These are phyloP conservation scores for Candida ulmi DNA, from an alignment of 805 yeast genomes.

Conservation along the genomic window DNA sequence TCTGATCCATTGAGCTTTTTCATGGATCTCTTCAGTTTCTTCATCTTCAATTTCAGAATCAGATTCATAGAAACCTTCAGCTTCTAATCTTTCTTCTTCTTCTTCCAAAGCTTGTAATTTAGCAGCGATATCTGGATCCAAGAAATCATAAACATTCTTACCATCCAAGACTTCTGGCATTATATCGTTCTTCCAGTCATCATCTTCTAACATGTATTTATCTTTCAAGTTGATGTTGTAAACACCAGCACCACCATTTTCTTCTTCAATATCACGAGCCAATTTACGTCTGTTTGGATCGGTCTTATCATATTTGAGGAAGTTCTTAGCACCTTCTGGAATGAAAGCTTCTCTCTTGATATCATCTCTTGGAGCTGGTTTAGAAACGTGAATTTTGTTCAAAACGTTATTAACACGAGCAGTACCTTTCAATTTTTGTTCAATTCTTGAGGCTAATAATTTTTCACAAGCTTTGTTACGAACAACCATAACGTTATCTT, in stretches of 20 bases:
- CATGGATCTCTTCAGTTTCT: slow-evolving; percentile 62
- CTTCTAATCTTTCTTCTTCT: slow-evolving; percentile 91
- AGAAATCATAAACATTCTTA: slow-evolving; percentile 92
- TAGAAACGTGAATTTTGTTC: slow-evolving; percentile 93
- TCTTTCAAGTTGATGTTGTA: slow-evolving; percentile 91
- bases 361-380: slow-evolving; percentile 87
- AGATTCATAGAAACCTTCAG: slow-evolving; percentile 92
- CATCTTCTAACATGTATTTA: slow-evolving; percentile 86
- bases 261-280: slow-evolving; percentile 86
- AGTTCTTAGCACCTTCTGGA: slow-evolving; percentile 64
- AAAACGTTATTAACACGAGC: slow-evolving; percentile 83
- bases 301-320: slow-evolving; percentile 64
- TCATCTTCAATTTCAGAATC: slow-evolving; percentile 70
- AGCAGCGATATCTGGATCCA: slow-evolving; percentile 92
- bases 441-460: slow-evolving; percentile 89
- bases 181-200: slow-evolving; percentile 94
- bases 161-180: slow-evolving; percentile 98
- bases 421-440: slow-evolving; percentile 90
- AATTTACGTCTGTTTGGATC: slow-evolving; percentile 80
- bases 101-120: slow-evolving; percentile 93
- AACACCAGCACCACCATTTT: slow-evolving; percentile 99
- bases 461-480: slow-evolving; percentile 98
- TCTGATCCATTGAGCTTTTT: slow-evolving; percentile 94
- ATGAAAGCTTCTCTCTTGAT: slow-evolving; percentile 71
- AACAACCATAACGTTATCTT: slow-evolving; percentile 92